Percentiles rank a stretch among this genome's conserved stretches.
These are phyloP conservation scores for Solanum paucissectum DNA, from an alignment of 257 asterid genomes.

Conservation along the genomic window DNA sequence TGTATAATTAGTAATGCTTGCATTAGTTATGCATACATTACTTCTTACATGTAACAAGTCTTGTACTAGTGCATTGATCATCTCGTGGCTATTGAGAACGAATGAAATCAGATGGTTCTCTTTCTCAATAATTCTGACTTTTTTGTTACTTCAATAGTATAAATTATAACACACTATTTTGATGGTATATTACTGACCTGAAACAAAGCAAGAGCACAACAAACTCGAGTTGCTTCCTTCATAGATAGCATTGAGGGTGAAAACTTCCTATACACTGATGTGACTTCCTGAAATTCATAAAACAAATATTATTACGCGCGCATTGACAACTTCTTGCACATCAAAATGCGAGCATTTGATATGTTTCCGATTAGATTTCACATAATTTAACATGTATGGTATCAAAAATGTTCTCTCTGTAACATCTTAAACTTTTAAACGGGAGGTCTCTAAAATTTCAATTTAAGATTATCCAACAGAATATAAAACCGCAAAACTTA, in stretches of 20 bases:
- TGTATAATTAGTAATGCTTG: too few species aligned
- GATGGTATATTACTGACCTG: not conserved
- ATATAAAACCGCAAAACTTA: too few species aligned
- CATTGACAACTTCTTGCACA: not conserved
- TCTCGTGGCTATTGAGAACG: not conserved
- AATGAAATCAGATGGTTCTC: not conserved
- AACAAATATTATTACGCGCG: too few species aligned
- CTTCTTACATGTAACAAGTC: not conserved
- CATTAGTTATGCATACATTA: not conserved
- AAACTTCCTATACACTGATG: not conserved
- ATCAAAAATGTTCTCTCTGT: too few species aligned
- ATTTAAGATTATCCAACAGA: not conserved
- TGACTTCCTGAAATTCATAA: not conserved
- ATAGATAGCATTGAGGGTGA: not conserved
- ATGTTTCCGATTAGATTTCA: not conserved
- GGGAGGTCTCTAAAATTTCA: not conserved
- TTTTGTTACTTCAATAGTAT: not conserved
- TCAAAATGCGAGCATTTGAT: not conserved
- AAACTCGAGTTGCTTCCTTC: not conserved
- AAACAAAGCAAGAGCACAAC: not conserved
- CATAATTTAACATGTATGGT: not conserved
- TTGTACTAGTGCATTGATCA: not conserved
- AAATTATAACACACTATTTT: too few species aligned
- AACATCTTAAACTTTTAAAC: not conserved
- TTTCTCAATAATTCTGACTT: not conserved